These are phyloP conservation scores for Hygrophila difformis DNA, from an alignment of 257 asterid species.

Conservation along the genomic window DNA sequence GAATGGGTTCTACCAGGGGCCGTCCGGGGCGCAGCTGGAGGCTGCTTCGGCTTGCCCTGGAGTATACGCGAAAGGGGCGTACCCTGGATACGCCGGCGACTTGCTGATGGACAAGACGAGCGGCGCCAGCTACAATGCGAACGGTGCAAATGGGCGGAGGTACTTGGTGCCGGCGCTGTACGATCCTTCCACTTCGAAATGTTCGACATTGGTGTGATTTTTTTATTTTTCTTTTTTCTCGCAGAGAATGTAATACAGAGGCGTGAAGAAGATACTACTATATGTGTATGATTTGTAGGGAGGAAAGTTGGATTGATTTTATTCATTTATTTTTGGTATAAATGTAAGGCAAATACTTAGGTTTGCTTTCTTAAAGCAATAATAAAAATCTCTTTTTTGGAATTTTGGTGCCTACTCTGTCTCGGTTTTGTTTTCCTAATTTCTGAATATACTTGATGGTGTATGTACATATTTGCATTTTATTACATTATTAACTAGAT, in stretches of 20 bases:
- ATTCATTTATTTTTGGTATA: not conserved
- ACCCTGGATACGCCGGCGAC: constrained; percentile 72
- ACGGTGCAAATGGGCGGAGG: constrained; percentile 50
- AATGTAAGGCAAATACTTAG: not conserved
- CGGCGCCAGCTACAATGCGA: constrained; percentile 78
- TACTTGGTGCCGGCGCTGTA: constrained; percentile 58
- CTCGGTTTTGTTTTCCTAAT: no score
- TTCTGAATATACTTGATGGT: no score
- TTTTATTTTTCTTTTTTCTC: no score
- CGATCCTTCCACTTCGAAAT: constrained; percentile 47
- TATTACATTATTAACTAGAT: no score
- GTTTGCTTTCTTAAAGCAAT: not conserved
- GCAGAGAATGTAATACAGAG: no score
- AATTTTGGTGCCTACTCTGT: no score
- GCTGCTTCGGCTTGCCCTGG: constrained; percentile 79
- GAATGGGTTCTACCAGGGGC: constrained; percentile 59
- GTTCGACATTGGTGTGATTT: constrained; percentile 46
- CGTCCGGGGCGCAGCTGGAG: constrained; percentile 53
- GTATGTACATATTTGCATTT: no score
- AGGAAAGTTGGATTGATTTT: not conserved
- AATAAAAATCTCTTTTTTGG: no score
- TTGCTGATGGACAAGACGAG: constrained; percentile 43
- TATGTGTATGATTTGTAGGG: no score
- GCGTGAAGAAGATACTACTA: no score
- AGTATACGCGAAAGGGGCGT: constrained; percentile 65